Percentiles rank a stretch among this genome's conserved stretches.
Evolutionary conservation across 1,139 yeast species (phyloP).

Genomic region (Entelexis sorbosivorans): DNA sequence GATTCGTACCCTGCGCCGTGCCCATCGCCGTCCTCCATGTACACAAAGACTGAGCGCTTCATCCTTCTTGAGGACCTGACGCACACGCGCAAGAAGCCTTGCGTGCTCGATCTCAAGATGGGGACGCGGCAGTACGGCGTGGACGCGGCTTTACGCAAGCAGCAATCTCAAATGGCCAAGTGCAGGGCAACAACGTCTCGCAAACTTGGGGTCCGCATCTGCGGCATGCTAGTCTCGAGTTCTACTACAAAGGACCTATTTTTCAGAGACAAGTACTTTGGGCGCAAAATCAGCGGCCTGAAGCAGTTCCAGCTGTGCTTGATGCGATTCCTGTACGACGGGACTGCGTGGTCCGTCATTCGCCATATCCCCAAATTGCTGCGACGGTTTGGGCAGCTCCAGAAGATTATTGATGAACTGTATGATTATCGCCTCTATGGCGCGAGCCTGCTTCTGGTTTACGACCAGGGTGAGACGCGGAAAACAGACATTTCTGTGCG

Average conservation of each 20-base stretch:
- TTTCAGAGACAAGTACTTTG: conserved; percentile 82
- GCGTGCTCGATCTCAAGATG: conserved; percentile 92
- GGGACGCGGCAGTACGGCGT: conserved; percentile 98
- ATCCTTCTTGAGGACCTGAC: conserved; percentile 88
- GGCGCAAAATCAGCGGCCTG: conserved; percentile 67
- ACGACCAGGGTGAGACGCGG: conserved; percentile 49
- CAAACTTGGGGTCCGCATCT: conserved; percentile 75
- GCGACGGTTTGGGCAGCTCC: conserved; percentile 48
- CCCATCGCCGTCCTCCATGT: not conserved
- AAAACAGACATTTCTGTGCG: conserved; percentile 43
- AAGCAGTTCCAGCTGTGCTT: conserved; percentile 63
- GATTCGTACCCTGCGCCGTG: no score
- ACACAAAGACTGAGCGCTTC: conserved; percentile 55
- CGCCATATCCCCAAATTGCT: conserved; percentile 59
- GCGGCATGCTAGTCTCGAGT: conserved; percentile 91
- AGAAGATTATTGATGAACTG: conserved; percentile 43
- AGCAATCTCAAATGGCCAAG: conserved; percentile 67
- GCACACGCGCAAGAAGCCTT: conserved; percentile 67
- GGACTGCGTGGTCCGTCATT: conserved; percentile 50
- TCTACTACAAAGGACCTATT: conserved; percentile 39
- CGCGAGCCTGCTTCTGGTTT: conserved; percentile 74
- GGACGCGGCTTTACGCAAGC: conserved; percentile 66
- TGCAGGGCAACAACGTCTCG: conserved; percentile 75
- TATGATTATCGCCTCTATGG: conserved; percentile 88
- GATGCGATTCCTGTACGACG: conserved; percentile 71